A percentile compares a stretch with the other conserved stretches of the same genome.
Conservation (phyloP, 768 basidiomycete species). For the Scleroderma citrinum region DNA sequence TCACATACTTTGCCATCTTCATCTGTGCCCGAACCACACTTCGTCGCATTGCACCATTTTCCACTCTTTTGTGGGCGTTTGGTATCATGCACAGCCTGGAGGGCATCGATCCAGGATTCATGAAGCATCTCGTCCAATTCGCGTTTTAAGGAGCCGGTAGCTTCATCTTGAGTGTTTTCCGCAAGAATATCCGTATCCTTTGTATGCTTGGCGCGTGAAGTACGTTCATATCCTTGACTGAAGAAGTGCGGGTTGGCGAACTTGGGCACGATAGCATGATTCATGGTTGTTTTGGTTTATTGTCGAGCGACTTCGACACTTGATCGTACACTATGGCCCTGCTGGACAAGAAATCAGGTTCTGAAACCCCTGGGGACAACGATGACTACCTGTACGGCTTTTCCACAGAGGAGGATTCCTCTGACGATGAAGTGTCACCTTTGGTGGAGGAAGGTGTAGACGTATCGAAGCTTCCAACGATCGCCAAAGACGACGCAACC, state of each 20-base stretch:
- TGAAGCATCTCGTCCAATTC: conserved; percentile 18
- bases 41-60: conserved; percentile 5
- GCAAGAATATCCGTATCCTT: conserved; percentile 4
- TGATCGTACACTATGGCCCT: no score
- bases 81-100: background rate
- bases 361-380: conserved; percentile 9
- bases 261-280: conserved; percentile 28
- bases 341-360: background rate
- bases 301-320: background rate
- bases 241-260: conserved; percentile 45
- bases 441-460: conserved; percentile 60
- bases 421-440: conserved; percentile 71
- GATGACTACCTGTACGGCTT: conserved; percentile 64
- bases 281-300: conserved; percentile 18
- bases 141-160: conserved; percentile 11
- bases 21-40: background rate
- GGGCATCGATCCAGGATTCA: conserved; percentile 14
- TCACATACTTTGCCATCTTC: background rate
- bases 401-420: conserved; percentile 68
- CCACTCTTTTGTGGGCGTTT: background rate
- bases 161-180: conserved; percentile 4
- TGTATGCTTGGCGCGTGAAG: conserved; percentile 33
- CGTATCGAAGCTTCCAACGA: conserved; percentile 69
- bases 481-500: conserved; percentile 81
- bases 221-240: conserved; percentile 24